Conservation (phyloP, 257 asterid species). For the Solanum bulbocastanum region DNA sequence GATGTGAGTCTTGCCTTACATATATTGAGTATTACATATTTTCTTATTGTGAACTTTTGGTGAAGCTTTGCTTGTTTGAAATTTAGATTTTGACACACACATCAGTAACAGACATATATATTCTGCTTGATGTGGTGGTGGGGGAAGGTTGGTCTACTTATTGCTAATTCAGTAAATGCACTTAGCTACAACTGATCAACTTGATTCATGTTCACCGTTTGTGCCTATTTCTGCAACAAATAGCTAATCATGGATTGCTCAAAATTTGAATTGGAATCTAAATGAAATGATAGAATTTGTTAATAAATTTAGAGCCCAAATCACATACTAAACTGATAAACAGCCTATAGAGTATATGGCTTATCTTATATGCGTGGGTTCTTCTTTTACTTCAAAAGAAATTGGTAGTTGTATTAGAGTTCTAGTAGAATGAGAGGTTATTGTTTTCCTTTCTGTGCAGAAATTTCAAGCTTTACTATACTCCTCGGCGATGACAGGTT, state of each 20-base stretch:
- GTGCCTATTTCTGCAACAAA: neutral
- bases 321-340: neutral
- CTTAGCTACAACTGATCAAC: neutral
- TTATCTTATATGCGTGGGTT: neutral
- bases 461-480: conserved; percentile 39
- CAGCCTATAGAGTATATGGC: neutral
- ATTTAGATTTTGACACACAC: neutral
- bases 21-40: neutral
- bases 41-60: neutral
- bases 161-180: neutral
- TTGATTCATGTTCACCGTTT: neutral
- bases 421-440: neutral
- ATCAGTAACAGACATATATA: neutral
- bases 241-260: neutral
- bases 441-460: conserved; percentile 29
- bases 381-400: neutral
- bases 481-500: conserved; percentile 69
- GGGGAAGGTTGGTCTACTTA: neutral
- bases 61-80: neutral
- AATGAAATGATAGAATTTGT: neutral
- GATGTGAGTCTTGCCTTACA: conserved; percentile 40
- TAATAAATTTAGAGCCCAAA: neutral
- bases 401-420: neutral
- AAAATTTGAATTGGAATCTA: neutral
- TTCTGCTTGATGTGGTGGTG: neutral